Evolutionary conservation across 768 basidiomycete species (phyloP).

Genomic region (Suillus spraguei): DNA sequence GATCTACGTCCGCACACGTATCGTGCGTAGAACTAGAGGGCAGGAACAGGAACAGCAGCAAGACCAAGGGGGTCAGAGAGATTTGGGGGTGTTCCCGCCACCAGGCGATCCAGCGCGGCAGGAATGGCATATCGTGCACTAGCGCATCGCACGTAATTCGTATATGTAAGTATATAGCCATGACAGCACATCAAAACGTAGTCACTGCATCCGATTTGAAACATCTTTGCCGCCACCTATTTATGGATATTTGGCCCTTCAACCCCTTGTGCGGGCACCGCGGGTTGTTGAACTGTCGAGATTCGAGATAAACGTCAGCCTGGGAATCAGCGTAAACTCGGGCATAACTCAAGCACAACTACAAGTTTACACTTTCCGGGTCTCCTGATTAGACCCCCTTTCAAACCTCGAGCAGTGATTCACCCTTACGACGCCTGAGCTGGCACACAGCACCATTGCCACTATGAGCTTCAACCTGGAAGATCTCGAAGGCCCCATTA

Average conservation of each 20-base stretch:
- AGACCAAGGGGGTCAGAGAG: constrained; percentile 36
- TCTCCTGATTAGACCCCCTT: not conserved
- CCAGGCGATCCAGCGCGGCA: constrained; percentile 63
- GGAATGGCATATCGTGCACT: constrained; percentile 68
- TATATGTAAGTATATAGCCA: not conserved
- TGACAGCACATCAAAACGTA: constrained; percentile 3
- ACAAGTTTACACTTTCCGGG: not conserved
- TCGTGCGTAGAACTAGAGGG: constrained; percentile 70
- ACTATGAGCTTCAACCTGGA: constrained; percentile 56
- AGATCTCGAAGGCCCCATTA: constrained; percentile 62
- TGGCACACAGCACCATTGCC: constrained; percentile 5
- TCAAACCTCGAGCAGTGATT: not conserved
- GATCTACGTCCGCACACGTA: constrained; percentile 78
- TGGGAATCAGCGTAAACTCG: constrained; percentile 1
- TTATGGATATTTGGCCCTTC: not conserved
- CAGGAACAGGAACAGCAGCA: constrained; percentile 55
- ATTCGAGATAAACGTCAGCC: constrained; percentile 8
- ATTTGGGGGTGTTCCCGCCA: constrained; percentile 58
- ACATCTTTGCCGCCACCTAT: not conserved
- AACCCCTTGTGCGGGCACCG: constrained; percentile 3
- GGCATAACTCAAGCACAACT: not conserved
- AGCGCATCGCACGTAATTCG: constrained; percentile 15
- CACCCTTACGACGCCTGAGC: constrained; percentile 4
- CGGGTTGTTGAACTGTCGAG: constrained; percentile 5
- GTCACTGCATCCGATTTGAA: not conserved